Base-by-base conservation (phyloP, 805 yeast species). In the Lachancea thermotolerans region DNA sequence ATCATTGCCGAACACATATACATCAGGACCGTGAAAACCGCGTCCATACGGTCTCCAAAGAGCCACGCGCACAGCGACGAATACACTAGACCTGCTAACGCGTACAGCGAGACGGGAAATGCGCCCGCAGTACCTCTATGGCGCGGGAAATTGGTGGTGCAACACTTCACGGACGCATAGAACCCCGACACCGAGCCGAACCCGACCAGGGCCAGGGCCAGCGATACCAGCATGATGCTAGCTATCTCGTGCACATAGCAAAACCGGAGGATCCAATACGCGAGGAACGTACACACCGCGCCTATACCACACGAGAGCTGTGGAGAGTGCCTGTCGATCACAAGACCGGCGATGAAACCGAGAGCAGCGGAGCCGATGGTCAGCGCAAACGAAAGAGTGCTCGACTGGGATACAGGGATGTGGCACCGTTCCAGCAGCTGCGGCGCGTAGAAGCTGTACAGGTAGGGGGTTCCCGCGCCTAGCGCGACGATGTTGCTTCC, bases 371-470 rank as follows among this genome's bases (percentile, higher is more conserved):
- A 69, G 3, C 95, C 95, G 7, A 82, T 58, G 35, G 75, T 78
- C 18, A 81, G 67, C 0, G 82, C 74, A 32, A 84, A 65, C 0
- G 91, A 78, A 4, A 85, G 68, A 11, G 76, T 72, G 2, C 89
- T 85, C 7, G 88, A 77, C 49, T 77, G 78, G 0, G 78, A 67
- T 0, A 83, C 74, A 0, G 82, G 73, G 25, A 84, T 68, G 0
- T 78, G 73, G 18, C 83, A 77, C 52, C 72, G 66, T 21, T 69
- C 65, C 25, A 82, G 72, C 50, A 85, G 65, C 57, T 84, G 89
- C 1, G 91, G 90, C 1, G 88, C 80, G 57, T 78, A 85, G n/a
- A 79, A 77, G 0, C 90, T 85, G 58, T 79, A 85, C 11, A 82
- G 66, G 54, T 85, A 85, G 0, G 87, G 85, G 2, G 89, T 83